Base-by-base conservation (phyloP, 352 stramenopile species). In the Pythium brachiatum region DNA sequence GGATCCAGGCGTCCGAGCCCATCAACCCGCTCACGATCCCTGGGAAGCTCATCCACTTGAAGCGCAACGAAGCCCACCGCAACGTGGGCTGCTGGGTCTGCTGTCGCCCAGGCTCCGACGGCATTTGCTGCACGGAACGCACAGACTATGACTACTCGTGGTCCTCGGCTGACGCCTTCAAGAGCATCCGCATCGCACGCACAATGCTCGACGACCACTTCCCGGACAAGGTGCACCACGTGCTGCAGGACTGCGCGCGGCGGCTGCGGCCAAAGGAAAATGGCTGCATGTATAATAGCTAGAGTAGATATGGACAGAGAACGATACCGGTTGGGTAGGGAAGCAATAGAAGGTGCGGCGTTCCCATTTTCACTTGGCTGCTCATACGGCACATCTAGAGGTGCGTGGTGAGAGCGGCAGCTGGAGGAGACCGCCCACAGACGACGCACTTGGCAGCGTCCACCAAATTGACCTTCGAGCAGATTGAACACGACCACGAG, bases 201-300 rank as follows among this genome's bases (percentile, higher is more conserved):
- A 94, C 85, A 26, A 95, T 95, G 85, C 71, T 95, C 21, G 85
- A 94, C 69, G 85, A 95, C 51, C 87, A 95, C 59, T 95, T 95
- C 52, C 85, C 86, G 1, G 85, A 95, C 71, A 95, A 94, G 61
- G 85, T 95, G 5, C 83, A 95, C 66, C 82, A 86, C 60, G 86
- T 95, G 46, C 75, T 95, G 7, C 78, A 94, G 52, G 83, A 95
- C 60, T 94, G 84, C 53, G 77, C 84, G 36, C 57, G 60, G 18
- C 70, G 70, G 25, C 47, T 71, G 44, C 51, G 58, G 11, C 60
- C 68, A 0, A 69, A 62, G 44, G 68, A 71, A 76, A 86, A 64
- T 68, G 70, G 32, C 60, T 88, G 72, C 60, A 70, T 72, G 65
- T 70, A 70, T 32, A 70, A 23, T 65, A 64, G 57, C 48, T 56